Conservation (phyloP, 139 green algal genomes). For the Eudorina sp. region DNA sequence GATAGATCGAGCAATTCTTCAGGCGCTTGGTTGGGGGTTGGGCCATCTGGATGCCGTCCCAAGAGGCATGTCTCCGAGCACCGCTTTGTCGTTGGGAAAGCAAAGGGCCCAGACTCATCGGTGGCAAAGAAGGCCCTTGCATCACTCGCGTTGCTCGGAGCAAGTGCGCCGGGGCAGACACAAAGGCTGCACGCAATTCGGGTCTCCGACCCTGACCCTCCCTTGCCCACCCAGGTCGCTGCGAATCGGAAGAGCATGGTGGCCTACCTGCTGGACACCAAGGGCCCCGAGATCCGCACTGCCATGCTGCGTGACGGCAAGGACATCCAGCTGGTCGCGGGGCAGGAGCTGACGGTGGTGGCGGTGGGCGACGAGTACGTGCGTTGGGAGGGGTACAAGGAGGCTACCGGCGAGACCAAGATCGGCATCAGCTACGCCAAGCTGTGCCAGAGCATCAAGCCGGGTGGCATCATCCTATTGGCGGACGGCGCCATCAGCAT, state of each 20-base stretch:
- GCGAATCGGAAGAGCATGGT: conserved; percentile 36
- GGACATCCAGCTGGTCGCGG: conserved; percentile 59
- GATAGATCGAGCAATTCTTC: too few species aligned
- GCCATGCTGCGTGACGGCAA: conserved; percentile 71
- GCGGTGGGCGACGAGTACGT: conserved; percentile 76
- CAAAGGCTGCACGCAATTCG: too few species aligned
- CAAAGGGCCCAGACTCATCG: too few species aligned
- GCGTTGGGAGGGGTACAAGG: conserved; percentile 63
- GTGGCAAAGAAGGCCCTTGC: too few species aligned
- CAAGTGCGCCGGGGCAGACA: too few species aligned
- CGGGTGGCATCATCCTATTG: conserved; percentile 73
- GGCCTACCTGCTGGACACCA: conserved; percentile 72
- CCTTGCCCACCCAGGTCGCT: conserved; percentile 45
- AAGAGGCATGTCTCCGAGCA: too few species aligned
- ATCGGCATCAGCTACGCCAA: conserved; percentile 71
- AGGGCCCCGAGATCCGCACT: conserved; percentile 77
- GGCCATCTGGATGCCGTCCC: too few species aligned
- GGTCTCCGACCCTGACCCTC: too few species aligned
- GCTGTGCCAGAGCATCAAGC: conserved; percentile 67
- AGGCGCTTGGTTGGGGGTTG: too few species aligned
- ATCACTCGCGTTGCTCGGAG: too few species aligned
- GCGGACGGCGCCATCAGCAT: conserved; percentile 76
- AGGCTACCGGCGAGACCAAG: conserved; percentile 52
- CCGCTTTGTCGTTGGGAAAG: too few species aligned
- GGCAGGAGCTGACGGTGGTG: conserved; percentile 72